Conservation (phyloP, 345 rosid species). For the Melastoma malabathricum region DNA sequence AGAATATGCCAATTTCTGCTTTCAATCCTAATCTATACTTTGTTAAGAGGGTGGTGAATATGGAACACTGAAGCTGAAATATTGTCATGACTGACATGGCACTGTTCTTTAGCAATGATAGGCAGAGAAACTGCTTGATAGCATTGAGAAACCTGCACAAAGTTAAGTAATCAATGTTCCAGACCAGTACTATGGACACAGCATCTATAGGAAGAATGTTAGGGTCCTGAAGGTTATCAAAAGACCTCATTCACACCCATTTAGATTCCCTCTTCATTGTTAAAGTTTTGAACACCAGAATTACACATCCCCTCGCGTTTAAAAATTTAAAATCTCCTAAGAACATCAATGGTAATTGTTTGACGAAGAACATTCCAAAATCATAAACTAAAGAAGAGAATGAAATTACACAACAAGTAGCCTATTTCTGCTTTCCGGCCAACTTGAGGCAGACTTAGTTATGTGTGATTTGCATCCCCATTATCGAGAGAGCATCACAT, state of each 20-base stretch:
- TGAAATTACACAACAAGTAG: too few species aligned
- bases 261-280: too few species aligned
- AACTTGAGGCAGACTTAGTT: too few species aligned
- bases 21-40: slow-evolving; percentile 79
- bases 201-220: neutral
- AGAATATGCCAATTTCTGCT: slow-evolving; percentile 86
- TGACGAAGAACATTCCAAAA: too few species aligned
- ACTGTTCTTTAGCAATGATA: slow-evolving; percentile 89
- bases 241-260: neutral
- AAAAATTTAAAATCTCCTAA: too few species aligned
- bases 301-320: too few species aligned
- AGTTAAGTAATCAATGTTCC: neutral
- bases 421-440: too few species aligned
- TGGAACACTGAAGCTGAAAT: slow-evolving; percentile 92
- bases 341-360: too few species aligned
- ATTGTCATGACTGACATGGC: slow-evolving; percentile 86
- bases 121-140: slow-evolving; percentile 76
- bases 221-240: neutral
- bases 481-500: too few species aligned
- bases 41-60: slow-evolving; percentile 57
- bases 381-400: too few species aligned
- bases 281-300: too few species aligned
- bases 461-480: too few species aligned
- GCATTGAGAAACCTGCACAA: slow-evolving; percentile 73
- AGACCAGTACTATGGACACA: neutral